Percentiles rank a stretch among this genome's conserved stretches.
phyloP scores from a whole-genome alignment of 345 rosid genomes.

The Gossypium sturtianum region DNA sequence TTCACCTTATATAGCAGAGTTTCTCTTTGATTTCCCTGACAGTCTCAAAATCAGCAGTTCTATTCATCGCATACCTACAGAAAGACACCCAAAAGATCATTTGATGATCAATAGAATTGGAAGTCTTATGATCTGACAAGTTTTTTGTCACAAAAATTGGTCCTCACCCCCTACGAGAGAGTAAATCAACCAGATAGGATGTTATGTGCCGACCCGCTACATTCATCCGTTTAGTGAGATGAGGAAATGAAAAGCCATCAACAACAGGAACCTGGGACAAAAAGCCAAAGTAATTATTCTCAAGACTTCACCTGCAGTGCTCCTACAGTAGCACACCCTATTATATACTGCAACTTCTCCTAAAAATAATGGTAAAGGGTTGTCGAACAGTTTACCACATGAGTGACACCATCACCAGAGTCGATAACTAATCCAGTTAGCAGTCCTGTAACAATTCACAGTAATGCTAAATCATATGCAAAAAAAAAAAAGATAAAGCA shows the following conservation, averaged over 20 bases:
- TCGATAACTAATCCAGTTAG: slow-evolving; percentile 96
- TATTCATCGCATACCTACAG: slow-evolving; percentile 86
- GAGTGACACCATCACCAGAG: slow-evolving; percentile 99
- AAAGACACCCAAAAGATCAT: slow-evolving; percentile 11
- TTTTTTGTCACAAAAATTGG: slow-evolving; percentile 2
- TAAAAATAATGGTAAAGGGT: not conserved
- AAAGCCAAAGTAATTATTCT: slow-evolving; percentile 18
- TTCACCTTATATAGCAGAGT: slow-evolving; percentile 86
- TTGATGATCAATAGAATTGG: slow-evolving; percentile 4
- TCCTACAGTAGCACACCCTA: slow-evolving; percentile 1
- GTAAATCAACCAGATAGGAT: slow-evolving; percentile 89
- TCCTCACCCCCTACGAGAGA: slow-evolving; percentile 90
- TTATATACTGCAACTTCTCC: not conserved
- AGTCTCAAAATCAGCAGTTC: slow-evolving; percentile 87
- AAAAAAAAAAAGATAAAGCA: not conserved
- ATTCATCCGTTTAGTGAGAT: slow-evolving; percentile 96
- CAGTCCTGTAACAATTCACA: slow-evolving; percentile 52
- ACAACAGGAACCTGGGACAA: slow-evolving; percentile 88
- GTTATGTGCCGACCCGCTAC: slow-evolving; percentile 99
- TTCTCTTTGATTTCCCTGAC: slow-evolving; percentile 95
- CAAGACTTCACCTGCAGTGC: slow-evolving; percentile 9
- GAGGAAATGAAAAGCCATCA: slow-evolving; percentile 97
- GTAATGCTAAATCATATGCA: slow-evolving; percentile 17
- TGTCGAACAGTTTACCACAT: slow-evolving; percentile 61
- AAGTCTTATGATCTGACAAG: slow-evolving; percentile 10